Conservation (phyloP, 768 basidiomycete species). For the Lactifluus hygrophoroides region DNA sequence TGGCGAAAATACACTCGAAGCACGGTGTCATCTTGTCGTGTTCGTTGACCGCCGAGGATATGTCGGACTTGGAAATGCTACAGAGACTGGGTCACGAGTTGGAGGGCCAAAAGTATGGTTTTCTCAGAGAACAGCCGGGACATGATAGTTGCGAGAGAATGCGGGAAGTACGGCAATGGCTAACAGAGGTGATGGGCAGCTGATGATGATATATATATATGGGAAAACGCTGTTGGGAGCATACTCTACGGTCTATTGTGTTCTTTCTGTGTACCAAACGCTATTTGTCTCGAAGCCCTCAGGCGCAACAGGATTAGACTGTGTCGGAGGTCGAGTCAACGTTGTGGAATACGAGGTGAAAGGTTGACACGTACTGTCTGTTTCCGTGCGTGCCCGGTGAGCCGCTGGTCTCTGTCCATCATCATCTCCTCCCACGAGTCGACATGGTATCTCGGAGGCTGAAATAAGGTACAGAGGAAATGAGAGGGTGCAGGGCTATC, state of each 20-base stretch:
- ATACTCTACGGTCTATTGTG: slow-evolving; percentile 19
- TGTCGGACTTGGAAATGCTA: slow-evolving; percentile 20
- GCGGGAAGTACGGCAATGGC: slow-evolving; percentile 28
- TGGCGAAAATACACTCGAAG: slow-evolving; percentile 45
- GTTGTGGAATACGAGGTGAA: background rate
- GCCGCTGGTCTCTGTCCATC: slow-evolving; percentile 82
- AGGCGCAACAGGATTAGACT: slow-evolving; percentile 66
- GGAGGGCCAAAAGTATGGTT: slow-evolving; percentile 34
- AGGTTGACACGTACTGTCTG: slow-evolving; percentile 57
- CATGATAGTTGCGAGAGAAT: slow-evolving; percentile 2
- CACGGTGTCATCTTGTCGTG: slow-evolving; percentile 58
- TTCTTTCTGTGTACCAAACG: slow-evolving; percentile 50
- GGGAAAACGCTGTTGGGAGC: background rate
- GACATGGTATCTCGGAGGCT: slow-evolving; percentile 79
- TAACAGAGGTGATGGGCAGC: slow-evolving; percentile 26
- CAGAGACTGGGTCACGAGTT: slow-evolving; percentile 24
- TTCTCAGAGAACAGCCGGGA: slow-evolving; percentile 26
- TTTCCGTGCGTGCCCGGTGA: slow-evolving; percentile 82
- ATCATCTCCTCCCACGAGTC: slow-evolving; percentile 95
- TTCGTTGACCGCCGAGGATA: slow-evolving; percentile 18
- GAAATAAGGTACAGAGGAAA: background rate
- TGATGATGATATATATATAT: slow-evolving; percentile 14
- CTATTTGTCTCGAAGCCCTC: slow-evolving; percentile 64
- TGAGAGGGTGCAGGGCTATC: background rate
- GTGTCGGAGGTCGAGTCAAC: background rate